Base-by-base conservation (phyloP, 2,329 filamentous ascomycete genomes). In the Fusarium sp. region DNA sequence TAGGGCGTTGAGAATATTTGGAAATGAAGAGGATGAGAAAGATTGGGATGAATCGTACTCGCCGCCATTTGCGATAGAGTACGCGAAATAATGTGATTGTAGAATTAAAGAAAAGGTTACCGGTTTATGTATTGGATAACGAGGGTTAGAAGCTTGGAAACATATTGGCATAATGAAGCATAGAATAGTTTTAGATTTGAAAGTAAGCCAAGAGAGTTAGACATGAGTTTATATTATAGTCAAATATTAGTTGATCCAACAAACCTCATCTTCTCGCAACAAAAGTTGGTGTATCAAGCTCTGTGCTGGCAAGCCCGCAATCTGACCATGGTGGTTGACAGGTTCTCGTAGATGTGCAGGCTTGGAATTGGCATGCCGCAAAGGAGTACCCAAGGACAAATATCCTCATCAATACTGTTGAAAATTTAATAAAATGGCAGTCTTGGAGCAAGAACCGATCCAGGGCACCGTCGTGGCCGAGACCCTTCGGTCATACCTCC, bases 1-100 rank as follows among this genome's bases (percentile, higher is more conserved):
- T 33, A 84, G 84, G 66, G 86, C 87, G 3, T 78, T 90, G 71
- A 84, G 84, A 68, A 84, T 90, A 68, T 88, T 87, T 75, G 88
- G 88, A 6, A 82, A 90, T 66, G 79, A 80, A 37, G 78, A 80
- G 15, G 81, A 85, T 65, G 69, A 81, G 2, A 80, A 78, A 5
- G 86, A 90, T 58, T 90, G 87, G 80, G 87, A 90, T 30, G 75
- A 80, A 1, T 76, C 78, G 25, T 82, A 86, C 74, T 83, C 86
- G 12, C 76, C 79, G 1, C 64, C 81, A 1, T 88, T 90, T 68
- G 76, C 78, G n/a, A 85, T 90, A 58, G 76, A 78, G 40, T 90
- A 89, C 61, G 63, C 71, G 62, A 61, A 58, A 27, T 8, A 4
- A 17, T 11, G 32, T 61, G 30, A n/a, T 22, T 15, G 50, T 67